Evolutionary conservation across 2,329 filamentous ascomycete genomes (phyloP), one percentile per base, ranked within the genome.

Genomic region (Colletotrichum musicola): DNA sequence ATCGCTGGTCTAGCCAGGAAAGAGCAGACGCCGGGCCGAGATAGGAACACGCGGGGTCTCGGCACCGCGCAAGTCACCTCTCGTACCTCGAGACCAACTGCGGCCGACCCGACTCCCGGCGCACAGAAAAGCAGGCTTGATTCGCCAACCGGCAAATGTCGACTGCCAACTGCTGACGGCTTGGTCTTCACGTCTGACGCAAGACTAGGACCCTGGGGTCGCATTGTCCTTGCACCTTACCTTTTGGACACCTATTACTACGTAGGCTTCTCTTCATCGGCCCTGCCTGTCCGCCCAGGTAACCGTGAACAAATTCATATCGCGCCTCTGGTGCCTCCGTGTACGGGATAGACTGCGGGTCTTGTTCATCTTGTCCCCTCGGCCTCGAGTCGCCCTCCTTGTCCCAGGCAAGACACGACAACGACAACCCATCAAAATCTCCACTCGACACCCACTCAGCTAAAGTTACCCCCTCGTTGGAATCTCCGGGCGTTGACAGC

Each of bases 391-490:
- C 53, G 38, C 58, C 20, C 47, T 61, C 58, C 42, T 68, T 30
- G 64, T 54, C 61, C 30, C 30, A 40, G 22, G 30, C 56, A 51
- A 46, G 64, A 57, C 64, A 54, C 53, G 40, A 57, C 51, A 46
- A 58, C 9, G 40, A 57, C 51, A 51, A 58, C 9, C 35, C 22
- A 57, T 62, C 30, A 49, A 35, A 53, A 25, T 58, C 64, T 27
- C 60, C 64, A 64, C 60, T 38, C 18, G 38, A 58, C 54, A 68
- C 38, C 64, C 64, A 68, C 64, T 16, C 53, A 56, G 50, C 64
- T 47, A 64, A 64, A 57, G 53, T 64, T 68, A 53, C 60, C 64
- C 64, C 58, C 64, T 58, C 38, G 47, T 58, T 68, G 63, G 63
- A 65, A 62, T 62, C 56, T 42, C 60, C 60, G 60, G 35, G 25